These are phyloP conservation scores for Cucurbita maxima DNA, from an alignment of 306 rosid species.

Conservation along the genomic window DNA sequence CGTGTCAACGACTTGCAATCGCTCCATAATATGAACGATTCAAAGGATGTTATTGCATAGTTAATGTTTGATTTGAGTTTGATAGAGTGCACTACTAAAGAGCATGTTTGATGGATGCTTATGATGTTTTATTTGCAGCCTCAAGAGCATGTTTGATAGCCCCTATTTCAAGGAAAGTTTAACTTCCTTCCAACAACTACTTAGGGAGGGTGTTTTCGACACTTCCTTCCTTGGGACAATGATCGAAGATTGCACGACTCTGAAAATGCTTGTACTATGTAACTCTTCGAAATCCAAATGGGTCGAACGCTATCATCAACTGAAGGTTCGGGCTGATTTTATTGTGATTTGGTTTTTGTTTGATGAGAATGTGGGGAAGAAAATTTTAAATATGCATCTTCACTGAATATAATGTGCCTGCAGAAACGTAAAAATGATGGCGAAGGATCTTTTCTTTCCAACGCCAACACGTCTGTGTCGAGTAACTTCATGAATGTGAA, in stretches of 20 bases:
- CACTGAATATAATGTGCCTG: conserved; percentile 15
- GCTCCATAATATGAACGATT: not conserved
- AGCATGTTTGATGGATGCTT: conserved; percentile 40
- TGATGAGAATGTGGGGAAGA: not conserved
- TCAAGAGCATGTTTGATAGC: conserved; percentile 53
- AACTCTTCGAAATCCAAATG: conserved; percentile 55
- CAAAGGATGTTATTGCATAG: not conserved
- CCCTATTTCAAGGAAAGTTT: conserved; percentile 74
- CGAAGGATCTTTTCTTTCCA: conserved; percentile 31
- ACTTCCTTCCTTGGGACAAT: conserved; percentile 49
- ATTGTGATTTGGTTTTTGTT: conserved; percentile 4
- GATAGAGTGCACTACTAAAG: not conserved
- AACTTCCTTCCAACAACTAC: conserved; percentile 77
- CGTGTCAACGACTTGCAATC: not conserved
- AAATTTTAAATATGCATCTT: not conserved
- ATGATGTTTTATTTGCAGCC: conserved; percentile 46
- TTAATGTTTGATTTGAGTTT: not conserved
- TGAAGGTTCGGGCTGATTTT: conserved; percentile 46
- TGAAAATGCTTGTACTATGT: conserved; percentile 56
- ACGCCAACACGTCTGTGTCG: conserved; percentile 24
- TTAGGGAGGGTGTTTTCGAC: conserved; percentile 73
- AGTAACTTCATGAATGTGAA: conserved; percentile 33
- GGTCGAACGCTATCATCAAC: conserved; percentile 56
- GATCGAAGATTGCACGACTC: conserved; percentile 72
- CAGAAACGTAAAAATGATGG: conserved; percentile 42